These are phyloP conservation scores for Podila minutissima DNA, from an alignment of 192 early-diverging fungal genomes.

Conservation along the genomic window DNA sequence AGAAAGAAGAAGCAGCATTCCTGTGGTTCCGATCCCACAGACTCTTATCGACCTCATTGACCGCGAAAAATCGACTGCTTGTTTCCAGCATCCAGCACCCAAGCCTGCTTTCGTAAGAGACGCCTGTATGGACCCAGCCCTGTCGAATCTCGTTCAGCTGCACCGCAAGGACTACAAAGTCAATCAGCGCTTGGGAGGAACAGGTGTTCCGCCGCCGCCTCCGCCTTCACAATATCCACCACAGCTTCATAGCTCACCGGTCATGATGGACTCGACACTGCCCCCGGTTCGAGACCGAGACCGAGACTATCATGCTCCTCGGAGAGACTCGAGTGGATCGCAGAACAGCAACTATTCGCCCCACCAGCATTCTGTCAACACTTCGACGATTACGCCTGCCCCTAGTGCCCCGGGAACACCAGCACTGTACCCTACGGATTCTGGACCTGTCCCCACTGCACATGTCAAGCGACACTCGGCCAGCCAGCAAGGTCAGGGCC, in stretches of 20 bases:
- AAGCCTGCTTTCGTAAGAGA: conserved; percentile 15
- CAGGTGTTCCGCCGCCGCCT: neutral
- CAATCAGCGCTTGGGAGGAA: conserved; percentile 19
- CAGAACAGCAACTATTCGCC: neutral
- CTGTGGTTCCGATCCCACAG: conserved; percentile 5
- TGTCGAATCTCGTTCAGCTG: conserved; percentile 32
- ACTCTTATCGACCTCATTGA: conserved; percentile 34
- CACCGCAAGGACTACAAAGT: conserved; percentile 29
- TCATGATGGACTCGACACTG: conserved; percentile 6
- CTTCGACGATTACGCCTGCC: neutral
- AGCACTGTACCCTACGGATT: neutral
- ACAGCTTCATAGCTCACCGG: neutral
- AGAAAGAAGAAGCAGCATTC: conserved; percentile 19
- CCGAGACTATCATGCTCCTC: conserved; percentile 2
- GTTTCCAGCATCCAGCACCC: conserved; percentile 25
- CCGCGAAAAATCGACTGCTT: conserved; percentile 37
- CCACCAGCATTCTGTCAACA: conserved; percentile 6
- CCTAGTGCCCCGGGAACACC: neutral
- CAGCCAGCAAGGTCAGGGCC: conserved; percentile 1
- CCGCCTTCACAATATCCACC: neutral
- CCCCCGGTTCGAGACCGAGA: neutral
- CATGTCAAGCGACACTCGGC: neutral
- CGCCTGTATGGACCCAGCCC: conserved; percentile 19
- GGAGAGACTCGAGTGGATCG: conserved; percentile 15
- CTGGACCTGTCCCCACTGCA: too few species aligned